Evolutionary conservation across 352 stramenopile genomes (phyloP), one percentile per base, ranked within the genome.

Genomic region (Globisporangium irregulare): DNA sequence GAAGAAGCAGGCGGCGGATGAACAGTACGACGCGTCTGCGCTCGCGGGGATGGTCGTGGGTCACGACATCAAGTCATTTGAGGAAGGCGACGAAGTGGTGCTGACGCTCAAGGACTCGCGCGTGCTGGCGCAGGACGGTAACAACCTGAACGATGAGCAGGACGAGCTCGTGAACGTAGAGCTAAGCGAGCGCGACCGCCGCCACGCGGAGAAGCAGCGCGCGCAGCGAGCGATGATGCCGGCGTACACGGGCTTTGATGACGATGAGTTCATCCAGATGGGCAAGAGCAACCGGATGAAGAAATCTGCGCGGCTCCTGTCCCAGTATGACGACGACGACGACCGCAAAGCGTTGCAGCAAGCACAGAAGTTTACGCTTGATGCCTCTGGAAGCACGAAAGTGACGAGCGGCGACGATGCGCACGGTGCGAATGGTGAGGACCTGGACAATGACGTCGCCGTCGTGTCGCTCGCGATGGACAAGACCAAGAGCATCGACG

Each of bases 231-330:
- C 86, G 1, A 38, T 59, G 0, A 83, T 93, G 72, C 89, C 90
- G 0, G 84, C 96, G 57, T 99, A 99, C 81, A 88, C 89, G 12
- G 97, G 91, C 0, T 98, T 95, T 70, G 97, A 99, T 74, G 96
- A 99, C 76, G 96, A 99, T 67, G 97, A 99, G 77, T 99, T 99
- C 75, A 83, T 98, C 67, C 81, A 93, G 64, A 78, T 93, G 66
- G 79, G 84, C 7, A 51, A 51, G 12, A 54, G 41, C 24, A 48
- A 62, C 20, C 43, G 65, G 9, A 82, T 83, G 48, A 80, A 73
- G 51, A 84, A 81, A 56, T 74, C 51, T 22, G 73, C 68, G 66
- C 73, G 74, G 14, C 60, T 98, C 29, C 59, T 98, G 46, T 77
- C 84, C 0, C 92, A 98, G n/a, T 98, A 98, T 69, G 91, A 98